Conservation (phyloP, 305 asterid species). For the Rubia tinctorum region DNA sequence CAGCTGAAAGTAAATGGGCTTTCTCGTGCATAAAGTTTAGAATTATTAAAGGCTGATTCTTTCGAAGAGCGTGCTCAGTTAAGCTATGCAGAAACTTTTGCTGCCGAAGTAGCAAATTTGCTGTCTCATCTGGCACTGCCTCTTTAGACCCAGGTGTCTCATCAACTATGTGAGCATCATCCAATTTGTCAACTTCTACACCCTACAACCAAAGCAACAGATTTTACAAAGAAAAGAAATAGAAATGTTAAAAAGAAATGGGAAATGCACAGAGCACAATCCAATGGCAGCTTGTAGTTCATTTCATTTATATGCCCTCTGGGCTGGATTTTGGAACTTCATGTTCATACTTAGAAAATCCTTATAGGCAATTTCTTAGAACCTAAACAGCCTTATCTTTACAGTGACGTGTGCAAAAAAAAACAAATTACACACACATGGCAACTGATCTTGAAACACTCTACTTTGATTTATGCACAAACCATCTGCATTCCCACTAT, state of each 20-base stretch:
- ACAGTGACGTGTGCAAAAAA: background rate
- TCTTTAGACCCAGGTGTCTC: constrained; percentile 36
- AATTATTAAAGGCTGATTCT: constrained; percentile 74
- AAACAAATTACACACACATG: background rate
- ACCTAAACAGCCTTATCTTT: background rate
- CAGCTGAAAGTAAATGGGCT: constrained; percentile 46
- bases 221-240: background rate
- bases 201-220: constrained; percentile 50
- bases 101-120: constrained; percentile 43
- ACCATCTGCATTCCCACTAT: background rate
- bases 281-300: background rate
- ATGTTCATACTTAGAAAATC: background rate
- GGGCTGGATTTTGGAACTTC: background rate
- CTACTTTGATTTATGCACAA: background rate
- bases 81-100: constrained; percentile 60
- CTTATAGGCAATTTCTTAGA: background rate
- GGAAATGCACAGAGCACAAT: background rate
- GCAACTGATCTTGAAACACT: background rate
- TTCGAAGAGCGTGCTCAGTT: constrained; percentile 83
- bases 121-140: constrained; percentile 42
- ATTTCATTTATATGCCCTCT: background rate
- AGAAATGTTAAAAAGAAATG: background rate
- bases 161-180: constrained; percentile 36
- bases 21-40: constrained; percentile 75
- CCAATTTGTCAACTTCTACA: constrained; percentile 52